Base-by-base conservation (phyloP, 2,329 filamentous ascomycete genomes). In the Alternaria sp. region DNA sequence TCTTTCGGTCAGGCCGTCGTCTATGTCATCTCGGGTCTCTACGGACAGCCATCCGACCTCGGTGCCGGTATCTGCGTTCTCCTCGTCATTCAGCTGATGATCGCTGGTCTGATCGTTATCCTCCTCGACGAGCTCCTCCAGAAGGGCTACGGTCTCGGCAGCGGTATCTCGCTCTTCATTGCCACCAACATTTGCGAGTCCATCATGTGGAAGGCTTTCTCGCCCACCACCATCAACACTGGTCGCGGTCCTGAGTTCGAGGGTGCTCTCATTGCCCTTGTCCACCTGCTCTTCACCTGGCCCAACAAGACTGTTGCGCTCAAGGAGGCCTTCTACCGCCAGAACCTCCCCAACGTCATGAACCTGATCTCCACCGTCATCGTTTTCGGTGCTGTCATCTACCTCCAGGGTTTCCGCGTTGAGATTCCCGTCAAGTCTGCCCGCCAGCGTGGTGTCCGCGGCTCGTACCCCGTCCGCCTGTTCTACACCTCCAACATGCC, bases 401-500 rank as follows among this genome's bases (percentile, higher is more conserved):
- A 98, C 86, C 93, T 97, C 68, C 93, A 97, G 86, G 95, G 96
- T 71, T 98, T 99, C 93, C 96, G 96, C 73, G 96, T 99, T 79
- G 96, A 99, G 86, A 99, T 99, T 80, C 96, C 96, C 68, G 96
- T 99, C 88, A 99, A 99, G 90, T 97, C 94, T 65, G 95, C 93
- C 76, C 94, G 96, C 85, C 96, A 99, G 89, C 94, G 96, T 87
- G 96, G 96, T 83, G 96, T 97, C 81, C 95, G 96, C 77, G 96
- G 95, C 78, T 97, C 94, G 44, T 99, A 98, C 89, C 96, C 96
- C 77, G 90, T 99, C 82, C 95, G 96, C 79, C 92, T 99, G 64
- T 99, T 99, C 90, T 99, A 99, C 87, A 99, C 96, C 80, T 97
- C 94, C 82, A 99, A 99, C 91, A 99, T 99, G 96, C 96, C 96